Evolutionary conservation across 805 yeast species (phyloP), one percentile per base, ranked within the genome.

Genomic region (Schizosaccharomyces japonicus): DNA sequence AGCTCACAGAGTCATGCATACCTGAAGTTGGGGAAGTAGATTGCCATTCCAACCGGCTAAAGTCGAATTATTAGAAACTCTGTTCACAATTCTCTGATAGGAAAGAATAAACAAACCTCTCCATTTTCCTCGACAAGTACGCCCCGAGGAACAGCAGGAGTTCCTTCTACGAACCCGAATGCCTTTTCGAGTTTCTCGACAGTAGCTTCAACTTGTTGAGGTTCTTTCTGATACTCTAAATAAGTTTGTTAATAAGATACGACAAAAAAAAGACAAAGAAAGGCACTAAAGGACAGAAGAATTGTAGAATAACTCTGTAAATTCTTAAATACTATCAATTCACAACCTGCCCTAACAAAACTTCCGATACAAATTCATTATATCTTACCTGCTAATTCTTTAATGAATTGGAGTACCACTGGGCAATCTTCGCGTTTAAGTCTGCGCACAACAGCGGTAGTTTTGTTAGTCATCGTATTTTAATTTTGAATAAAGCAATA

Each of bases 11-110:
- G n/a, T n/a, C 15, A 2, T 4, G 11, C 34, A 10, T 34, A 34
- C 27, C 54, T 52, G 40, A 52, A 52, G 47, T 52, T 52, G 33
- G 48, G 50, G 33, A 52, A 52, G 46, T 52, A 52, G 27, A 52
- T 50, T 15, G 55, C 55, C 36, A 52, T 48, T 2, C 55, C 69
- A 55, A 52, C 57, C 58, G 29, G 72, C 40, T 34, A n/a, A 4
- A 10, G 34, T 31, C 15, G 15, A 17, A n/a, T n/a, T 7, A 6
- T 5, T 4, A 4, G 15, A 31, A 10, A 31, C 5, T 3, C 11
- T 5, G 34, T 10, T 34, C 23, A 3, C n/a, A n/a, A 34, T 34
- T n/a, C n/a, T n/a, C 13, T 5, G 1, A 15, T 34, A 34, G 40
- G 19, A 5, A 34, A 5, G 5, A 19, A 34, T n/a, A 19, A 4